phyloP scores from a whole-genome alignment of 805 yeast species.

The Candida multigemmis region DNA sequence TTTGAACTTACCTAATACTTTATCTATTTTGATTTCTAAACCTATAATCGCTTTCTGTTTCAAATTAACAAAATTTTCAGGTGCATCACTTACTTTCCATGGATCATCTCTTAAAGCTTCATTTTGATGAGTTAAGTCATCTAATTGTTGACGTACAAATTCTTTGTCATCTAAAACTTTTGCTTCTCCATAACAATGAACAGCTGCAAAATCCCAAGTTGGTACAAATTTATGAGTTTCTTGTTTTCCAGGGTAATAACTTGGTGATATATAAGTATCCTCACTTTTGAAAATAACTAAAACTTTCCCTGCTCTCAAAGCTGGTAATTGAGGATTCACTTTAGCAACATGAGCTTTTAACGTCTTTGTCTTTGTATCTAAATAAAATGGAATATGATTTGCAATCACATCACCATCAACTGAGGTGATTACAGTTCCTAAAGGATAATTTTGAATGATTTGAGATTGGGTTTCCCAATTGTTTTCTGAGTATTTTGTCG shows the following conservation, averaged over 20 bases:
- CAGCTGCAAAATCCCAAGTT: constrained; percentile 58
- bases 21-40: constrained; percentile 39
- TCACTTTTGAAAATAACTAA: constrained; percentile 44
- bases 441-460: constrained; percentile 38
- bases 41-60: constrained; percentile 47
- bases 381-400: constrained; percentile 48
- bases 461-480: constrained; percentile 28
- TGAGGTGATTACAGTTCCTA: constrained; percentile 41
- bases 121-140: constrained; percentile 35
- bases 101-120: constrained; percentile 32
- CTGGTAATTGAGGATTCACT: constrained; percentile 40
- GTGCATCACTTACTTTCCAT: constrained; percentile 56
- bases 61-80: constrained; percentile 33
- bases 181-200: constrained; percentile 47
- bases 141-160: constrained; percentile 37
- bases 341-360: constrained; percentile 48
- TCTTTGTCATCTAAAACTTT: constrained; percentile 33
- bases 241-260: constrained; percentile 49
- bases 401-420: constrained; percentile 34
- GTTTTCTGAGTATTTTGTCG: constrained; percentile 17
- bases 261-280: constrained; percentile 48
- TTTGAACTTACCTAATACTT: constrained; percentile 46
- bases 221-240: constrained; percentile 58
- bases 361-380: constrained; percentile 25
- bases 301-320: constrained; percentile 30